Evolutionary conservation across 2,329 filamentous ascomycete species (phyloP).

Genomic region (Ophiocordyceps camponoti-saundersi): DNA sequence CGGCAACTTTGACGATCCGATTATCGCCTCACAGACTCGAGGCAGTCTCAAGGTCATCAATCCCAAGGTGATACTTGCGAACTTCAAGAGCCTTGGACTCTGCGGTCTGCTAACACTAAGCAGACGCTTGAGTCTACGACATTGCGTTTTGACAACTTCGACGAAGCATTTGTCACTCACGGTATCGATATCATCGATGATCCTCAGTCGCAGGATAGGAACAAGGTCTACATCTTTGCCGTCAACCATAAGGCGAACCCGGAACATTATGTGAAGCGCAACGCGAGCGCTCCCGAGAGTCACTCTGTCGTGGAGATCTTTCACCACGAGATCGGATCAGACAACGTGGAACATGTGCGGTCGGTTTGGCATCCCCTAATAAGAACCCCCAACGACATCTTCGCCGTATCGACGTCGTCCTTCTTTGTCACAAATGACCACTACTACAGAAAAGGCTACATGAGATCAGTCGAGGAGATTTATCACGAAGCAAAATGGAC

Average conservation of each 20-base stretch:
- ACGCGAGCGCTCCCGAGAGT: constrained; percentile 17
- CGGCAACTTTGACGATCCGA: constrained; percentile 21
- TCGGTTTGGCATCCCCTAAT: constrained; percentile 35
- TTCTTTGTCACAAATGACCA: constrained; percentile 48
- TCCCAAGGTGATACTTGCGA: constrained; percentile 24
- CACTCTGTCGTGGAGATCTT: constrained; percentile 42
- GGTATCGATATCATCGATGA: constrained; percentile 43
- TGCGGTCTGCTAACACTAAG: constrained; percentile 9
- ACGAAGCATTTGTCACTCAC: constrained; percentile 37
- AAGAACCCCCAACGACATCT: constrained; percentile 40
- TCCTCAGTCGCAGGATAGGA: constrained; percentile 12
- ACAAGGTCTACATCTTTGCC: constrained; percentile 40
- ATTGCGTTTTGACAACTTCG: constrained; percentile 32
- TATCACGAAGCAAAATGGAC: constrained; percentile 27
- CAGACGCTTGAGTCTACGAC: constrained; percentile 15
- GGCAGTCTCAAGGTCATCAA: constrained; percentile 36
- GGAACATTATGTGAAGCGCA: constrained; percentile 11
- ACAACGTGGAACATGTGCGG: constrained; percentile 26
- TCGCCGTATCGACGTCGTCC: constrained; percentile 24
- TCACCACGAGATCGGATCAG: constrained; percentile 28
- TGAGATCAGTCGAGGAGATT: constrained; percentile 29
- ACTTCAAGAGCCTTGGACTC: constrained; percentile 17
- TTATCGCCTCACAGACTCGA: constrained; percentile 14
- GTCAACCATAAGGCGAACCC: constrained; percentile 41
- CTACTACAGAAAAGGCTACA: constrained; percentile 26